Percentiles rank a stretch among this genome's conserved stretches.
Conservation (phyloP, 352 stramenopile species). For the Pythium vanterpoolii region DNA sequence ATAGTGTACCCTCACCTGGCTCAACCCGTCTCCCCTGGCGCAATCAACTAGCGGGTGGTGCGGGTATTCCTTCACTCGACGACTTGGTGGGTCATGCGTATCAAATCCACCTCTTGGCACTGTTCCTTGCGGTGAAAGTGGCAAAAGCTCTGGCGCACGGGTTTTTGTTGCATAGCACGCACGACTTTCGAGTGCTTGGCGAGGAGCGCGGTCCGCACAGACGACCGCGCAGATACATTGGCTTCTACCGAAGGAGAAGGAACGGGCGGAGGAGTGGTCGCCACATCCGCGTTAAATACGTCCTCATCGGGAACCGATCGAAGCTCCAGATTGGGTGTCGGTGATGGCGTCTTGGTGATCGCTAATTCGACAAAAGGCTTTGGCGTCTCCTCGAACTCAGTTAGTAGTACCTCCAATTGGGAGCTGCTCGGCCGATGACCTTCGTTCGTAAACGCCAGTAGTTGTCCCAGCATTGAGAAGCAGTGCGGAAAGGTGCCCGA, state of each 20-base stretch:
- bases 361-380: conserved; percentile 6
- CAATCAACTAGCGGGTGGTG: too few relatives aligned
- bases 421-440: conserved; percentile 13
- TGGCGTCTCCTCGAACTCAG: conserved; percentile 14
- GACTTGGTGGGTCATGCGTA: conserved; percentile 33
- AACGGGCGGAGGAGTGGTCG: conserved; percentile 8
- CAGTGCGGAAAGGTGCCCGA: conserved; percentile 45
- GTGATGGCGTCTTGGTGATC: conserved; percentile 9
- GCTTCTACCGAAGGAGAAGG: conserved; percentile 3
- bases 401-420: conserved; percentile 13
- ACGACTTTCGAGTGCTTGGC: conserved; percentile 67
- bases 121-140: conserved; percentile 59
- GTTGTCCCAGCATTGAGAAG: conserved; percentile 54
- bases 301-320: conserved; percentile 6
- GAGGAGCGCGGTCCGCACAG: conserved; percentile 24
- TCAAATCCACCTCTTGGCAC: conserved; percentile 34
- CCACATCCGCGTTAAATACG: neutral
- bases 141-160: conserved; percentile 54
- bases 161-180: conserved; percentile 33
- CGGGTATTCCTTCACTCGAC: conserved; percentile 23
- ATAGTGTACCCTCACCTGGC: too few relatives aligned
- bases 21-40: too few relatives aligned
- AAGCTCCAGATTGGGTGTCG: conserved; percentile 22
- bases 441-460: conserved; percentile 63
- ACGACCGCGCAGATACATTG: conserved; percentile 14